phyloP scores from a whole-genome alignment of 108 stramenopile species.

The Chaetoceros muelleri region DNA sequence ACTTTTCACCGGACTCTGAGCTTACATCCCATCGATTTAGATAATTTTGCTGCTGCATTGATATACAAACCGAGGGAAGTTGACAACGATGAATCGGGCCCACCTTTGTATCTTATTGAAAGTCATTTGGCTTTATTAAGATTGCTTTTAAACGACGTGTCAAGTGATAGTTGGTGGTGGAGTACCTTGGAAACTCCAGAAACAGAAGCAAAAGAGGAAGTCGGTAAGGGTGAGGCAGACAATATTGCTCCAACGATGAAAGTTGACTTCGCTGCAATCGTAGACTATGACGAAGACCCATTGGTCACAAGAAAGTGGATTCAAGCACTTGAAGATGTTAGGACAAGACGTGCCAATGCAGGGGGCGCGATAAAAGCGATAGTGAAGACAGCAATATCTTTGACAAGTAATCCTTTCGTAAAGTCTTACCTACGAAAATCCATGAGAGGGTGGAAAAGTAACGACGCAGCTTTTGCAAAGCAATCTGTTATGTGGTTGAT shows the following conservation, averaged over 20 bases:
- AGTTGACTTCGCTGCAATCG: constrained; percentile 64
- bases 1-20: constrained; percentile 61
- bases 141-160: constrained; percentile 46
- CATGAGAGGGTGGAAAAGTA: constrained; percentile 41
- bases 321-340: constrained; percentile 45
- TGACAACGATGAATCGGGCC: constrained; percentile 17
- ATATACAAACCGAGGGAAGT: constrained; percentile 33
- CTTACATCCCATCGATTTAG: constrained; percentile 56
- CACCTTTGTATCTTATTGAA: constrained; percentile 75
- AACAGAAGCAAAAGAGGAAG: constrained; percentile 35
- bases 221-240: constrained; percentile 32
- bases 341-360: constrained; percentile 31
- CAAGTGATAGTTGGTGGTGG: constrained; percentile 88
- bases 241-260: constrained; percentile 52
- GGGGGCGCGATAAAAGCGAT: constrained; percentile 35
- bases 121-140: constrained; percentile 68
- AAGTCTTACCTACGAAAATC: constrained; percentile 65
- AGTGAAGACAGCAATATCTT: constrained; percentile 41
- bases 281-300: constrained; percentile 64
- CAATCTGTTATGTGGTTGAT: constrained; percentile 70
- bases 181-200: constrained; percentile 72
- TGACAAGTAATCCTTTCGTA: constrained; percentile 57
- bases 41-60: constrained; percentile 71
- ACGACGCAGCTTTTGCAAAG: constrained; percentile 53
- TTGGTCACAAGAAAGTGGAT: constrained; percentile 70